Evolutionary conservation across 2,329 filamentous ascomycete genomes (phyloP), one percentile per base, ranked within the genome.

Genomic region (Basipetospora chlamydospora): DNA sequence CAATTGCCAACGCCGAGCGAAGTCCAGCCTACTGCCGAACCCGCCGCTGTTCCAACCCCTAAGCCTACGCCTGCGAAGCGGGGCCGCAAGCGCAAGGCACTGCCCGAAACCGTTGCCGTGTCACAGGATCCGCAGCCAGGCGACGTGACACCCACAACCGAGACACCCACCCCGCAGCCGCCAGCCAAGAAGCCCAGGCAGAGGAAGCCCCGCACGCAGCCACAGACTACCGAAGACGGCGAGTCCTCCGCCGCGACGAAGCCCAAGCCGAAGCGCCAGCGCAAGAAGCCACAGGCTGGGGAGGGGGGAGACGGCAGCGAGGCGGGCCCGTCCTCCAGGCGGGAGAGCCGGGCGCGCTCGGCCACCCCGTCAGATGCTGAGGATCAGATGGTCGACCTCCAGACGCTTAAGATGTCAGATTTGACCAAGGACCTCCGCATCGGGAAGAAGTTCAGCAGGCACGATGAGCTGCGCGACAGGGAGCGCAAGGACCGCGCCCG

Each of bases 391-490:
- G 76, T 88, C 38, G 78, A 86, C 48, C 63, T 73, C 16, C 67
- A 69, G 17, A 68, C 66, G 3, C 67, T 81, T 18, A 82, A 73
- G 37, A 84, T 90, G 75, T 70, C 67, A 29, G 79, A 85, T 39
- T 57, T 90, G 3, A 81, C 74, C 34, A 72, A 68, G 42, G 79
- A 84, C 48, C 60, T 80, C 36, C 67, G 68, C 16, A 77, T 79
- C 39, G 83, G 83, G 39, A 82, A 80, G 52, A 76, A 79, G 41
- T 87, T 84, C 39, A 77, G 76, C 47, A 70, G 77, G 3, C 80
- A 85, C 45, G 73, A 77, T 47, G 75, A 80, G 48, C 76, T 90
- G 46, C 72, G 75, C 28, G 67, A 77, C 44, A 73, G 82, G 29
- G 70, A 83, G 57, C 59, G 68, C 35, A 59, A 64, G 38, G 47